Evolutionary conservation across 129 eudicot species (phyloP), one percentile per base, ranked within the genome.

Genomic region (Logfia minima): DNA sequence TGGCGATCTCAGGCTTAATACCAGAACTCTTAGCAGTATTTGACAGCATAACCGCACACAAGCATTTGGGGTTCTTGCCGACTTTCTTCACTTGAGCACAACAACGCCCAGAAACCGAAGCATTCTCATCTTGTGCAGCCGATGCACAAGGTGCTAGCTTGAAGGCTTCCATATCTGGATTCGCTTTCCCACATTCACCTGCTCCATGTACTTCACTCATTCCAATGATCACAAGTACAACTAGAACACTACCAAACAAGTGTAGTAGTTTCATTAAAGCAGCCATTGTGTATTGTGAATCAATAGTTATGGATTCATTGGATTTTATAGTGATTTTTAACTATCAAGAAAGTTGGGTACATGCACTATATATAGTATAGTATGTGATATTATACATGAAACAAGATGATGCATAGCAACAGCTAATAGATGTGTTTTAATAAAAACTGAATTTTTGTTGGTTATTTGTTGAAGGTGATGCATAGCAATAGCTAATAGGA

Each of bases 31-130:
- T 88, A 9, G 96, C 97, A 24, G 96, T 88, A 31, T 88, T 75
- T 3, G 98, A 93, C 29, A 90, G 86, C 96, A 93, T 88, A 41
- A 90, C 97, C 26, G 98, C 98, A 77, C 98, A 93, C 14, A 93
- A 86, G 63, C 98, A 93, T 60, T 62, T 77, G 2, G 98, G 98
- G 77, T 87, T 93, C 76, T 83, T 85, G 26, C 97, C 97, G 14
- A 91, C 24, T 65, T 68, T 80, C 84, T 85, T 51, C 59, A 88
- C 88, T 83, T 71, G 85, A 65, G 81, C 66, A 67, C 97, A 91
- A 84, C 97, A 86, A 35, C 72, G 66, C 23, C 71, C 66, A 8
- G 89, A 83, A 45, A 83, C 86, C 0, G 81, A 43, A 22, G 90
- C 88, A 5, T 75, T 65, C 78, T 62, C 81, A 78, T 87, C 92